A percentile compares a stretch with the other conserved stretches of the same genome.
Conservation (phyloP, 139 green algal species). For the Chlamydomonas schloesseri region DNA sequence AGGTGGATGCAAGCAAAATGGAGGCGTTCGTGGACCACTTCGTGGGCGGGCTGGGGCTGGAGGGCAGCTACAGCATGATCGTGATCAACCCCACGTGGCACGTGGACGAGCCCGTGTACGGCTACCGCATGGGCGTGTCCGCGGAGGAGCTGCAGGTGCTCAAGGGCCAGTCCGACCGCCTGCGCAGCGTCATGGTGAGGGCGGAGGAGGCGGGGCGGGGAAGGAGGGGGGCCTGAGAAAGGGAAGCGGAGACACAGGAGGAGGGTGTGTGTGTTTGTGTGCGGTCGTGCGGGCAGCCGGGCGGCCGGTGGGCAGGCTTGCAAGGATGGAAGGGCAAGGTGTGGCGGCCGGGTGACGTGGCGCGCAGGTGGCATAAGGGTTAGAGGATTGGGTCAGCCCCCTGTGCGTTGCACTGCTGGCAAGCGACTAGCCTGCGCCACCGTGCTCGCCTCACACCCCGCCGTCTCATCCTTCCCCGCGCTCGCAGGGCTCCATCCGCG, state of each 20-base stretch:
- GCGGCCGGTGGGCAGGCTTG: too few relatives aligned
- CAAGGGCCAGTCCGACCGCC: conserved; percentile 11
- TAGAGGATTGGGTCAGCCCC: too few relatives aligned
- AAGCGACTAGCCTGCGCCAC: too few relatives aligned
- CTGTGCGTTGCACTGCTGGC: too few relatives aligned
- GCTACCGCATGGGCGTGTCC: conserved; percentile 65
- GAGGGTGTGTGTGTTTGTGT: neutral
- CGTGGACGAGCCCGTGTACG: conserved; percentile 56
- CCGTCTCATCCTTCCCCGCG: too few relatives aligned
- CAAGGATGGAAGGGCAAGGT: too few relatives aligned
- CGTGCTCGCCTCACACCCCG: too few relatives aligned
- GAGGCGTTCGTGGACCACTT: conserved; percentile 75
- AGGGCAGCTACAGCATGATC: conserved; percentile 63
- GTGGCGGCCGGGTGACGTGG: too few relatives aligned
- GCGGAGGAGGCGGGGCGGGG: too few relatives aligned
- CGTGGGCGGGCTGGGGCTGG: conserved; percentile 63
- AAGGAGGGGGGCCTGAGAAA: too few relatives aligned
- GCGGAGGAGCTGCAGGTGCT: conserved; percentile 50
- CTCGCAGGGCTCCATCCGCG: neutral
- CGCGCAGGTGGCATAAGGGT: too few relatives aligned
- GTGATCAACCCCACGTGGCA: conserved; percentile 72
- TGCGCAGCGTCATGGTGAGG: conserved; percentile 11
- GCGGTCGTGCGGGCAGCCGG: too few relatives aligned
- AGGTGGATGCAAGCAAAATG: conserved; percentile 78
- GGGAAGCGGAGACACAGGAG: neutral